A percentile compares a stretch with the other conserved stretches of the same genome.
Conservation (phyloP, 345 rosid species). For the Rhodomyrtus tomentosa region DNA sequence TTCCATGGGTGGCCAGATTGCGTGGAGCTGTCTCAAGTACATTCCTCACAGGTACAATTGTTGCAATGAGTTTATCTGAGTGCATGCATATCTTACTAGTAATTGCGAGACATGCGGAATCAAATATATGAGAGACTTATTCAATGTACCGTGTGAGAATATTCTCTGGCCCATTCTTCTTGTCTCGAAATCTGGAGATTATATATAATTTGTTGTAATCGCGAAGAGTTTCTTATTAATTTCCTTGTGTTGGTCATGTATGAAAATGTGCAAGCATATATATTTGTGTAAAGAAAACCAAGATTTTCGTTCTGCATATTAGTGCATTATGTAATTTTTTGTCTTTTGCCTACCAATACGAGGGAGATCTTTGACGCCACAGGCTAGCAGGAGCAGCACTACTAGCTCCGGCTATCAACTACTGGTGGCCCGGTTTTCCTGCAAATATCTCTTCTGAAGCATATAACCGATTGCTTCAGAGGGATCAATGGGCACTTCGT, state of each 20-base stretch:
- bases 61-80: neutral
- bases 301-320: neutral
- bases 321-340: neutral
- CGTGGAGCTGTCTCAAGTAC: slow-evolving; percentile 11
- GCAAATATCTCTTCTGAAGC: slow-evolving; percentile 22
- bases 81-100: neutral
- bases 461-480: slow-evolving; percentile 3
- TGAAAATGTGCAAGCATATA: neutral
- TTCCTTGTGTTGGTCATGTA: neutral
- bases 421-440: slow-evolving; percentile 56
- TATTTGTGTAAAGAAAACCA: neutral
- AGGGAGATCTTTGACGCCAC: neutral
- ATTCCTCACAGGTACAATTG: slow-evolving; percentile 10
- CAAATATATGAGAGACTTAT: neutral
- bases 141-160: neutral
- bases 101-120: neutral
- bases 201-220: neutral
- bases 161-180: neutral
- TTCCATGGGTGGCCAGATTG: slow-evolving; percentile 10
- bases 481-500: slow-evolving; percentile 11
- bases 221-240: neutral
- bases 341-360: neutral
- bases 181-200: neutral
- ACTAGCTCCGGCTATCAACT: slow-evolving; percentile 31
- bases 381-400: slow-evolving; percentile 51